These are phyloP conservation scores for Alternaria sp. DNA, from an alignment of 2,329 filamentous ascomycete species.

Conservation along the genomic window DNA sequence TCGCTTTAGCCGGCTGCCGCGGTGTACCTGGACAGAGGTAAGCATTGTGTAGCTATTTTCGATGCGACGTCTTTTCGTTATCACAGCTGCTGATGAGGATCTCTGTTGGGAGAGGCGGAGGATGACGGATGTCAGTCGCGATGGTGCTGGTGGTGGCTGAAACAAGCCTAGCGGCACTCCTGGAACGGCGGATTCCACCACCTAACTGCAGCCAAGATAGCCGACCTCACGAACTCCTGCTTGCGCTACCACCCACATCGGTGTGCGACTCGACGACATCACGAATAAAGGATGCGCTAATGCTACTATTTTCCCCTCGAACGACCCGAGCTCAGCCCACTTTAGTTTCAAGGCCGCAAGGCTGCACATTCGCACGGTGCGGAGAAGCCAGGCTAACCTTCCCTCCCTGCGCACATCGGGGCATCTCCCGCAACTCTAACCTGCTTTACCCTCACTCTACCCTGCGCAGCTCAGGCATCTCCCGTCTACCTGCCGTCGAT, in stretches of 20 bases:
- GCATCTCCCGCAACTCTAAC: constrained; percentile 1
- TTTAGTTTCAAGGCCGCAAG: neutral
- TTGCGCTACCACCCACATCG: neutral
- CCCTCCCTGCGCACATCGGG: neutral
- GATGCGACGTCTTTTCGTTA: neutral
- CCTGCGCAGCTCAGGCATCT: constrained; percentile 1
- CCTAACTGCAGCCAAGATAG: neutral
- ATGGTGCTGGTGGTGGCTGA: neutral
- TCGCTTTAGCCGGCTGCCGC: neutral
- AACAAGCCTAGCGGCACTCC: neutral
- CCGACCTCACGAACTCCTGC: neutral
- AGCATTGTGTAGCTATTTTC: neutral
- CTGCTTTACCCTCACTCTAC: neutral
- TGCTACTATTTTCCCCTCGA: neutral
- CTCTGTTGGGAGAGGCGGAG: neutral
- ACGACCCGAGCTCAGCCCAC: neutral
- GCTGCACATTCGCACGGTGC: neutral
- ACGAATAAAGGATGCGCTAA: neutral
- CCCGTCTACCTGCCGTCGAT: constrained; percentile 2
- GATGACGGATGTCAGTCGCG: neutral
- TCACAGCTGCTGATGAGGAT: neutral
- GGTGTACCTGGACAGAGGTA: neutral
- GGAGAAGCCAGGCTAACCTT: neutral
- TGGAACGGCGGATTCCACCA: neutral
- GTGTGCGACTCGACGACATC: neutral